These are phyloP conservation scores for Stachybotrys echinatus DNA, from an alignment of 2,329 filamentous ascomycete species.

Conservation along the genomic window DNA sequence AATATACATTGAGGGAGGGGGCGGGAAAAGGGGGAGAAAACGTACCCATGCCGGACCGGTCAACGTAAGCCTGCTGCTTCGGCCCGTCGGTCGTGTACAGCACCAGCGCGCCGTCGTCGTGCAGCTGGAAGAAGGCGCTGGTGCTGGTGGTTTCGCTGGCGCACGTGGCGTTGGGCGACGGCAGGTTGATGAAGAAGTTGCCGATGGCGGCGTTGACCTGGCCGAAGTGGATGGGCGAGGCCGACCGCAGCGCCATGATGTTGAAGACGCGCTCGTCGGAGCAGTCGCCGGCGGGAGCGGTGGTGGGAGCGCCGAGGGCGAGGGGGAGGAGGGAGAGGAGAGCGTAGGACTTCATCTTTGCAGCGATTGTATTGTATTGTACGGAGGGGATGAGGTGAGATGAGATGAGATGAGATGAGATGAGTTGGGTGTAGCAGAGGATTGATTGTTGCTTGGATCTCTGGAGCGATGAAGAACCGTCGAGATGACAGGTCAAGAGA, in stretches of 20 bases:
- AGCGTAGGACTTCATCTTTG: background rate
- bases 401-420: background rate
- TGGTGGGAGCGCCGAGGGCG: background rate
- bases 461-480: too few species aligned
- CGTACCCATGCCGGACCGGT: slow-evolving; percentile 56
- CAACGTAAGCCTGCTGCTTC: slow-evolving; percentile 45
- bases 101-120: slow-evolving; percentile 38
- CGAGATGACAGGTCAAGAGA: too few species aligned
- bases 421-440: background rate
- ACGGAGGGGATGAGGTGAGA: background rate
- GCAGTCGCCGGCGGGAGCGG: background rate
- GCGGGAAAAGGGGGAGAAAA: background rate
- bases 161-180: slow-evolving; percentile 44
- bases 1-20: background rate
- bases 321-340: background rate
- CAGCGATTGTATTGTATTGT: background rate
- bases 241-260: slow-evolving; percentile 44
- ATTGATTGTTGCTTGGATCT: too few species aligned
- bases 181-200: slow-evolving; percentile 37
- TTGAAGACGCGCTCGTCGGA: slow-evolving; percentile 39
- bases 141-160: slow-evolving; percentile 25
- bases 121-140: slow-evolving; percentile 43
- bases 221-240: slow-evolving; percentile 40
- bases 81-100: slow-evolving; percentile 37
- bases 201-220: slow-evolving; percentile 36